phyloP scores from a whole-genome alignment of 2,329 filamentous ascomycete genomes.

The Capronia coronata region DNA sequence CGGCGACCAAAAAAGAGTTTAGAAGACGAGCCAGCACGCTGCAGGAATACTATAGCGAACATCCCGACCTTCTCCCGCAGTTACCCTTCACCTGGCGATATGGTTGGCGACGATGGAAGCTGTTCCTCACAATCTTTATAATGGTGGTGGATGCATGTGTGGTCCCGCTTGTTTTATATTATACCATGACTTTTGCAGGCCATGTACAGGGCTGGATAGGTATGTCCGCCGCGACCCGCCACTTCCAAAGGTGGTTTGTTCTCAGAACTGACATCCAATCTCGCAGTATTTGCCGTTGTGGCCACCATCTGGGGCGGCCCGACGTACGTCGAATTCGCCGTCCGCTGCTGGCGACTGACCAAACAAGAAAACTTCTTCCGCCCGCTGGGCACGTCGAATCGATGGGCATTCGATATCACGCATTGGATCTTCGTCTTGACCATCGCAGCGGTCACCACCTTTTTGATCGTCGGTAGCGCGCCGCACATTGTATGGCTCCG shows the following conservation, averaged over 20 bases:
- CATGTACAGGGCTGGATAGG: constrained; percentile 26
- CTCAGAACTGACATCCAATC: background rate
- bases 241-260: background rate
- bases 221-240: constrained; percentile 1
- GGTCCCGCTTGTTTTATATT: constrained; percentile 28
- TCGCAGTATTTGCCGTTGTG: constrained; percentile 27
- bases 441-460: constrained; percentile 22
- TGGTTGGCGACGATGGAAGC: constrained; percentile 26
- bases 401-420: constrained; percentile 28
- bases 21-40: constrained; percentile 27
- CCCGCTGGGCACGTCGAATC: constrained; percentile 24
- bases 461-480: constrained; percentile 27
- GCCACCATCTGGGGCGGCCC: constrained; percentile 29
- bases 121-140: constrained; percentile 24
- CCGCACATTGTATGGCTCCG: constrained; percentile 29
- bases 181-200: constrained; percentile 26
- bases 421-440: constrained; percentile 26
- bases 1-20: constrained; percentile 29
- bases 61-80: constrained; percentile 28
- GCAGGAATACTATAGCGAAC: constrained; percentile 27
- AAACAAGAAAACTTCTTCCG: constrained; percentile 29
- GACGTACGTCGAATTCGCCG: constrained; percentile 28
- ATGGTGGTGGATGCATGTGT: constrained; percentile 29
- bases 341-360: constrained; percentile 27
- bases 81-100: constrained; percentile 28